Percentiles rank a stretch among this genome's conserved stretches.
Conservation (phyloP, 208 protist species). For the Leishmania turanica region DNA sequence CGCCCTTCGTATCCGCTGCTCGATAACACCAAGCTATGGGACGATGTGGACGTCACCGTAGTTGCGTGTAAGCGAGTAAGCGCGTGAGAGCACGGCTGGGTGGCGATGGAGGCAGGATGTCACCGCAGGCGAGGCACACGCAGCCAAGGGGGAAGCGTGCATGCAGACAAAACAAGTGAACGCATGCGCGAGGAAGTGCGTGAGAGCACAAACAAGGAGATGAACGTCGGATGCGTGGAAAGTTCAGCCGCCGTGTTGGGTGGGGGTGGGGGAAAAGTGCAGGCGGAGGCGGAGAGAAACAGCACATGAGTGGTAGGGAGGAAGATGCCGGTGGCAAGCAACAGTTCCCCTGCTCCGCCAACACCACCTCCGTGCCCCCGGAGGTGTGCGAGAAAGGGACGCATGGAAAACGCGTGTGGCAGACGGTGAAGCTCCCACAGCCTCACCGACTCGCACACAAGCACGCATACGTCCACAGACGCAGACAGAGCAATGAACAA, state of each 20-base stretch:
- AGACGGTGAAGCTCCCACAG: neutral
- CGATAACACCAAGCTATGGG: neutral
- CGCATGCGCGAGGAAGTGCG: neutral
- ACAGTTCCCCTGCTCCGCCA: neutral
- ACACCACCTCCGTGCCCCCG: neutral
- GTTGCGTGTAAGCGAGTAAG: neutral
- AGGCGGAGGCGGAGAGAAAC: neutral
- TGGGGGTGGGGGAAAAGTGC: neutral
- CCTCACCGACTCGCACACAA: neutral
- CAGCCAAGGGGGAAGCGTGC: neutral
- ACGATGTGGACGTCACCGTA: neutral
- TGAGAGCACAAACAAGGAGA: neutral
- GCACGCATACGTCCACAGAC: neutral
- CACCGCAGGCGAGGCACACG: neutral
- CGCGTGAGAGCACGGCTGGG: neutral
- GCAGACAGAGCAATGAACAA: neutral
- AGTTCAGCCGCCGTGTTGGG: neutral
- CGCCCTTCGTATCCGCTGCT: neutral
- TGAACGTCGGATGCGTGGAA: neutral
- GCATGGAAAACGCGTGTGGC: neutral
- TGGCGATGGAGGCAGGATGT: neutral
- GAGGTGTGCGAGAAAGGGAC: neutral
- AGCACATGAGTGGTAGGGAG: neutral
- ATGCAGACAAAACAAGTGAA: neutral
- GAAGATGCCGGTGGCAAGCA: neutral